Evolutionary conservation across 768 basidiomycete species (phyloP), one percentile per base, ranked within the genome.

Genomic region (Phylloporus sp.): DNA sequence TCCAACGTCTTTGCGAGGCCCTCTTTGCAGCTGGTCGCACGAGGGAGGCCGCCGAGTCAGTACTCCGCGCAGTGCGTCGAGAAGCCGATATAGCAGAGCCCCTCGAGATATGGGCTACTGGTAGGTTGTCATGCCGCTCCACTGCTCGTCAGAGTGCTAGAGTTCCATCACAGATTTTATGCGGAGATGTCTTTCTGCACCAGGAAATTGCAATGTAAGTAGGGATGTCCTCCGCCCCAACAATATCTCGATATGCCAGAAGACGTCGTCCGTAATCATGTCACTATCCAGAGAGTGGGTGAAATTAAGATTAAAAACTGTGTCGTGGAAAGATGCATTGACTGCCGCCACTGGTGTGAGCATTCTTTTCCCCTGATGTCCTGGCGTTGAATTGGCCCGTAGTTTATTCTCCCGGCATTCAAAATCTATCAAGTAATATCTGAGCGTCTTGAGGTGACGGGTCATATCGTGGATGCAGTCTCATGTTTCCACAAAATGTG

Each of bases 271-370:
- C n/a, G 28, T 29, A 29, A 15, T 15, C 5, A 5, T 34, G 9
- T 15, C n/a, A n/a, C n/a, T 34, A 5, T 34, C 15, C 10, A 23
- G 24, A 34, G 13, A 15, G 32, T 59, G 58, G 58, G 27, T 32
- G 4, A 52, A 44, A 24, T 8, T 43, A 16, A 49, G 15, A 23
- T 22, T 59, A 24, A 13, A 9, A 0, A 16, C 16, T 26, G 10
- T 24, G 5, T 32, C 52, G 6, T 59, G 57, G 57, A 24, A 48
- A 16, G 45, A 35, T 13, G 49, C 46, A 18, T 18, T 58, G 34
- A 7, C 4, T 29, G 16, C 26, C 4, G 22, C 56, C 12, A 27
- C 8, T 9, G 22, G 2, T 1, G 58, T 55, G 38, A 41, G 52
- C 36, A n/a, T 32, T 3, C 4, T 16, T 34, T 28, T 5, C n/a